Conservation (phyloP, 1,139 yeast genomes). For the Sugiyamaella grinbergsii region DNA sequence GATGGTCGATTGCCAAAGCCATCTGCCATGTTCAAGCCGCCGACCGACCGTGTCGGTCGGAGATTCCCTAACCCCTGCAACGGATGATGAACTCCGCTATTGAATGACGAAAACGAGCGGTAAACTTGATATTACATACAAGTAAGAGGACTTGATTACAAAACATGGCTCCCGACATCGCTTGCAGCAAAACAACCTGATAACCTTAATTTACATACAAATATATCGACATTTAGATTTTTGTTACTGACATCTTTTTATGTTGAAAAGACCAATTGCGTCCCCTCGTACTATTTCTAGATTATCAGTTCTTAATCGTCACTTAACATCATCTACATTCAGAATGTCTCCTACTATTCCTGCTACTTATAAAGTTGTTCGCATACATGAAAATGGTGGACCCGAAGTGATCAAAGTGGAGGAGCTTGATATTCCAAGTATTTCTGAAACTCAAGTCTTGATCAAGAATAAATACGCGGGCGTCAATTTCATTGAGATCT, state of each 20-base stretch:
- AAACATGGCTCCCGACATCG: too few relatives aligned
- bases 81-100: too few relatives aligned
- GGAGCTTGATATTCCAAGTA: conserved; percentile 59
- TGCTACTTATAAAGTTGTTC: conserved; percentile 57
- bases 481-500: conserved; percentile 77
- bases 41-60: too few relatives aligned
- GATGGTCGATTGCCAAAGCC: too few relatives aligned
- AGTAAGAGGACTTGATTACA: too few relatives aligned
- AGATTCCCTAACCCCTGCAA: too few relatives aligned
- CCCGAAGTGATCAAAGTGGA: conserved; percentile 56
- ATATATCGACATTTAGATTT: conserved; percentile 4
- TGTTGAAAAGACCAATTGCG: not conserved
- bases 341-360: conserved; percentile 47
- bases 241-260: not conserved
- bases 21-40: too few relatives aligned
- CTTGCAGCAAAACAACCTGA: too few relatives aligned
- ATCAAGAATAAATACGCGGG: conserved; percentile 77
- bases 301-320: conserved; percentile 7
- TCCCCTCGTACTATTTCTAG: not conserved
- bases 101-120: too few relatives aligned
- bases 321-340: conserved; percentile 11
- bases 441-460: conserved; percentile 58
- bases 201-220: too few relatives aligned
- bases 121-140: too few relatives aligned
- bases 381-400: conserved; percentile 59